Conservation (phyloP, 2,329 filamentous ascomycete genomes). For the Cercospora citrullina region DNA sequence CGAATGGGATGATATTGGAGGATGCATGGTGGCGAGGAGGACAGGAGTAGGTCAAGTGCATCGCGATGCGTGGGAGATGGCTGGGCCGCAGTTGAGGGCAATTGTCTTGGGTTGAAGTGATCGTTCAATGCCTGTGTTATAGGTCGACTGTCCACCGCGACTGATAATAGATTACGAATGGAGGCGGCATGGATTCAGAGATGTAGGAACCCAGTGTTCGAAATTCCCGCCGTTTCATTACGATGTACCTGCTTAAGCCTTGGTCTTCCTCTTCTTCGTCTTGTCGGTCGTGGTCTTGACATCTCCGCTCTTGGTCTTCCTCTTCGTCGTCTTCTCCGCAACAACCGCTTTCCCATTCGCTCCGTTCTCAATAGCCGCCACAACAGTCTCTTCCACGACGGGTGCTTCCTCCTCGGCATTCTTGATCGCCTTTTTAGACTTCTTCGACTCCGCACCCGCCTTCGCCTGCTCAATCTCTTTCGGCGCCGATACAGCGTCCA, state of each 20-base stretch:
- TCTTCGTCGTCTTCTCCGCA: constrained; percentile 26
- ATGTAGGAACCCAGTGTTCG: too few relatives aligned
- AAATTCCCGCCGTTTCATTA: not conserved
- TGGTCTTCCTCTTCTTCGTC: constrained; percentile 27
- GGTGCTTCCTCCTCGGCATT: constrained; percentile 14
- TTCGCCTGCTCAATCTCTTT: constrained; percentile 36
- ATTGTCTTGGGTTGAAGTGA: not conserved
- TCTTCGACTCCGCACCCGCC: constrained; percentile 35
- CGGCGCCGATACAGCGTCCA: constrained; percentile 54
- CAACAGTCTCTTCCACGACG: constrained; percentile 20
- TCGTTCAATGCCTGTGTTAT: too few relatives aligned
- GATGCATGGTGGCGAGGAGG: not conserved
- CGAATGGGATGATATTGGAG: not conserved
- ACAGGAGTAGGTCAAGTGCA: not conserved
- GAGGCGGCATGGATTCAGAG: too few relatives aligned
- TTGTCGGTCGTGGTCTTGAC: constrained; percentile 14
- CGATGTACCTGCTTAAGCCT: constrained; percentile 4
- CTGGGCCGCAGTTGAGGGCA: not conserved
- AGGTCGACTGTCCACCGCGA: too few relatives aligned
- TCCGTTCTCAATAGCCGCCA: constrained; percentile 14
- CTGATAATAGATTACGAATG: too few relatives aligned
- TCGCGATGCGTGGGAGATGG: not conserved
- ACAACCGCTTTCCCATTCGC: constrained; percentile 9
- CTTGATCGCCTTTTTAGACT: constrained; percentile 25
- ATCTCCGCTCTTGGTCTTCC: constrained; percentile 24